These are phyloP conservation scores for Barnettozyma hawaiiensis DNA, from an alignment of 1,139 yeast species.

Conservation along the genomic window DNA sequence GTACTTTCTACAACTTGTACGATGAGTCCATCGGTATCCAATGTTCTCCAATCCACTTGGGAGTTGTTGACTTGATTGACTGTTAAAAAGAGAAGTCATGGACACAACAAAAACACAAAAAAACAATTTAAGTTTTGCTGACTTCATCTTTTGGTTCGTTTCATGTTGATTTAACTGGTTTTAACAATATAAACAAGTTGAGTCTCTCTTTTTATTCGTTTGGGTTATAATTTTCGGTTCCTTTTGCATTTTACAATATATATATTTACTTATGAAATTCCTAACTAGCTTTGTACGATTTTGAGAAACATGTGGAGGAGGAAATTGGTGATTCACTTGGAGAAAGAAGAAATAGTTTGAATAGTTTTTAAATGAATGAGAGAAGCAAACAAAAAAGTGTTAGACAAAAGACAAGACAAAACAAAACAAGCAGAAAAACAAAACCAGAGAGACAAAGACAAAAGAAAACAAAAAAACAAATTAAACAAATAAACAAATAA, in stretches of 20 bases:
- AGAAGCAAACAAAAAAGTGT: too few species aligned
- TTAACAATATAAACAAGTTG: background rate
- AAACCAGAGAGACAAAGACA: too few species aligned
- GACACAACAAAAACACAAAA: background rate
- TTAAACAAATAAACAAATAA: background rate
- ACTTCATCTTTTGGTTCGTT: conserved; percentile 16
- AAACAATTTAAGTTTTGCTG: too few species aligned
- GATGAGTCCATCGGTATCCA: conserved; percentile 62
- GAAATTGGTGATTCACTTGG: too few species aligned
- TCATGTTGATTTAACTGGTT: conserved; percentile 6
- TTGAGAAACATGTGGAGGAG: too few species aligned
- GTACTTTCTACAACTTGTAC: conserved; percentile 77
- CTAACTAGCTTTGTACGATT: too few species aligned
- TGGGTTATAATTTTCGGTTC: background rate
- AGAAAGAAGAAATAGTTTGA: too few species aligned
- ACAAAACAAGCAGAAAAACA: too few species aligned
- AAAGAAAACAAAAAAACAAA: too few species aligned
- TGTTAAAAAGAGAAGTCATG: conserved; percentile 37
- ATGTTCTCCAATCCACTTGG: conserved; percentile 60
- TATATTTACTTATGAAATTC: background rate
- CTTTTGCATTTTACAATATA: background rate
- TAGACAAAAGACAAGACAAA: too few species aligned
- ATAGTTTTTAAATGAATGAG: too few species aligned
- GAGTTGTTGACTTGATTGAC: conserved; percentile 54
- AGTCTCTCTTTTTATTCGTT: background rate